Conservation (phyloP, 345 rosid genomes). For the Syzygium jambos region DNA sequence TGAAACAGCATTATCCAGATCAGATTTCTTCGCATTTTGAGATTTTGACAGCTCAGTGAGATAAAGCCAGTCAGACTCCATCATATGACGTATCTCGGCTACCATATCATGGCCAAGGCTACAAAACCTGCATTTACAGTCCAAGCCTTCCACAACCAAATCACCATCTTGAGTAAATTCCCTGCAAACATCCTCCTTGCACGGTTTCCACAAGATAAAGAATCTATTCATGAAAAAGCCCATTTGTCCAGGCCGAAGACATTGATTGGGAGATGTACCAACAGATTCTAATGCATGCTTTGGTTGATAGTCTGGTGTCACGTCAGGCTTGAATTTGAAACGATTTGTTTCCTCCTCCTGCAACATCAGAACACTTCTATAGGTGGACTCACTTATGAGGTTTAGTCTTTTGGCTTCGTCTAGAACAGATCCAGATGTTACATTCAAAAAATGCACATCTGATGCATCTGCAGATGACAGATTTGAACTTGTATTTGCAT, state of each 20-base stretch:
- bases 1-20: neutral
- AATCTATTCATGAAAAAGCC: constrained; percentile 75
- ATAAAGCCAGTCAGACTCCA: constrained; percentile 70
- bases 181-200: constrained; percentile 6
- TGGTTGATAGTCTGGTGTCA: constrained; percentile 9
- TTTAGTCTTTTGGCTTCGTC: constrained; percentile 56
- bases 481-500: constrained; percentile 28
- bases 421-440: constrained; percentile 40
- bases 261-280: constrained; percentile 13
- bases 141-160: constrained; percentile 8
- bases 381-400: constrained; percentile 61
- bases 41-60: constrained; percentile 53
- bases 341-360: constrained; percentile 54
- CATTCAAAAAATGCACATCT: constrained; percentile 36
- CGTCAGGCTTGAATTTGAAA: constrained; percentile 41
- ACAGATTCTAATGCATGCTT: constrained; percentile 9
- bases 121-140: constrained; percentile 16
- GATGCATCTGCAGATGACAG: constrained; percentile 20
- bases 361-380: constrained; percentile 27
- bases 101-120: constrained; percentile 13
- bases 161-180: neutral
- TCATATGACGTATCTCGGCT: constrained; percentile 54
- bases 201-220: constrained; percentile 51
- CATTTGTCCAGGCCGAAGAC: constrained; percentile 33
- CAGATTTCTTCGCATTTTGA: constrained; percentile 14